Percentiles rank a stretch among this genome's conserved stretches.
These are phyloP conservation scores for Blastocystis sp. DNA, from an alignment of 352 stramenopile species.

Conservation along the genomic window DNA sequence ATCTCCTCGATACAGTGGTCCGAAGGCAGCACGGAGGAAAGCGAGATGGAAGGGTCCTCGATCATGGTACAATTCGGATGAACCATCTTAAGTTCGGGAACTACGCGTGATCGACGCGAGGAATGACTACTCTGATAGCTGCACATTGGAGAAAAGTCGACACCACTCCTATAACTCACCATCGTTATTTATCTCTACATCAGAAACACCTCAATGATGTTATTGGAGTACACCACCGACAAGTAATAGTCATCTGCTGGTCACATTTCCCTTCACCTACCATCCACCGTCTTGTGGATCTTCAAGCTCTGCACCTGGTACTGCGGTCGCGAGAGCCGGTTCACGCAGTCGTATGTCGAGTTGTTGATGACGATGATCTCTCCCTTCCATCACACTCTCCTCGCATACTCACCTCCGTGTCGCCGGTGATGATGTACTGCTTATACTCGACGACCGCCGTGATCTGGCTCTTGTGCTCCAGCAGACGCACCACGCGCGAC, in stretches of 20 bases:
- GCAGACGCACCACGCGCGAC: not conserved
- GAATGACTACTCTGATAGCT: slow-evolving; percentile 7
- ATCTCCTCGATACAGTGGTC: not conserved
- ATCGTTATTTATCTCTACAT: not conserved
- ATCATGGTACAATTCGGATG: slow-evolving; percentile 7
- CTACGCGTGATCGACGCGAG: not conserved
- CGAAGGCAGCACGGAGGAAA: not conserved
- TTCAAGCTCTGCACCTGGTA: slow-evolving; percentile 28
- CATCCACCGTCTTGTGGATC: not conserved
- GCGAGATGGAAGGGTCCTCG: not conserved
- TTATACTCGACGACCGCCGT: slow-evolving; percentile 8
- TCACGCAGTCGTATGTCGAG: not conserved
- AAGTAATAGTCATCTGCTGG: slow-evolving; percentile 15
- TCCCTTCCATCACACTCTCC: not conserved
- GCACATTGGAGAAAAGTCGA: not conserved
- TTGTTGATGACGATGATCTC: slow-evolving; percentile 24
- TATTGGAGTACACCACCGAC: slow-evolving; percentile 15
- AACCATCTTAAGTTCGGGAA: slow-evolving; percentile 5
- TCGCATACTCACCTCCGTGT: not conserved
- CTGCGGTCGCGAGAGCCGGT: not conserved
- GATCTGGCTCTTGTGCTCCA: slow-evolving; percentile 14
- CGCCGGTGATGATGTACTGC: slow-evolving; percentile 21
- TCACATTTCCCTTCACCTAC: not conserved
- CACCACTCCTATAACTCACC: not conserved
- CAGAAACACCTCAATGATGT: slow-evolving; percentile 29